Conservation (phyloP, 768 basidiomycete species). For the Cystofilobasidium bisporidii region DNA sequence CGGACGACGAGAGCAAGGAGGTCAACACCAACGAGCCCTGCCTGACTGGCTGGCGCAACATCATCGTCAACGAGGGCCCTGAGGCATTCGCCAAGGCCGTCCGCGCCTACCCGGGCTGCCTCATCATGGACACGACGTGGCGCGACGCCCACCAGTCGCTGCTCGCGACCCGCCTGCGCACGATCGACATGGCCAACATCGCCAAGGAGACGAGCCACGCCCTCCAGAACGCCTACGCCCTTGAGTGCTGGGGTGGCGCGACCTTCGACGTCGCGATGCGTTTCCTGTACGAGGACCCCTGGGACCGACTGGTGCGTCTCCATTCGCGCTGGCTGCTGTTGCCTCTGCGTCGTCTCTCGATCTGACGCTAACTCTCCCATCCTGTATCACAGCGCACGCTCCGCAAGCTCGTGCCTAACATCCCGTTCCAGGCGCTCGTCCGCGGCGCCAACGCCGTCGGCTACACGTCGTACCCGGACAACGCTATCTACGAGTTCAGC, state of each 20-base stretch:
- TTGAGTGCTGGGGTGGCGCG: conserved; percentile 85
- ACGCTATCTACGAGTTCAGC: conserved; percentile 98
- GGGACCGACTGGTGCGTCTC: conserved; percentile 79
- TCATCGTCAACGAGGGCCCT: conserved; percentile 94
- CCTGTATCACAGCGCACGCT: conserved; percentile 57
- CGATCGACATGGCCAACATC: conserved; percentile 95
- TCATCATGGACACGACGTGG: conserved; percentile 76
- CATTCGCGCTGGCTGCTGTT: not conserved
- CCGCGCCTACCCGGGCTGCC: conserved; percentile 82
- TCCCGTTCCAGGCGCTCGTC: conserved; percentile 94
- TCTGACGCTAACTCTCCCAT: not conserved
- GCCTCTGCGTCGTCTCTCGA: not conserved
- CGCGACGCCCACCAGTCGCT: conserved; percentile 98
- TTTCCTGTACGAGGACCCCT: conserved; percentile 98
- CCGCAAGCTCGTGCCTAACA: conserved; percentile 92
- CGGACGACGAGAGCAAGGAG: conserved; percentile 59
- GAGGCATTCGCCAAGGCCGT: conserved; percentile 98
- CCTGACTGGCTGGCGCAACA: conserved; percentile 89
- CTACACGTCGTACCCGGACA: conserved; percentile 94
- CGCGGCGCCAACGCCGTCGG: conserved; percentile 99
- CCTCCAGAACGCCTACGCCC: conserved; percentile 83
- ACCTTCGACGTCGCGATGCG: conserved; percentile 99
- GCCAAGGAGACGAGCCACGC: conserved; percentile 96
- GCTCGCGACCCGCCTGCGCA: conserved; percentile 88
- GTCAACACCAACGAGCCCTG: conserved; percentile 76